Evolutionary conservation across 2,329 filamentous ascomycete species (phyloP).

Genomic region (Diaporthe citri): DNA sequence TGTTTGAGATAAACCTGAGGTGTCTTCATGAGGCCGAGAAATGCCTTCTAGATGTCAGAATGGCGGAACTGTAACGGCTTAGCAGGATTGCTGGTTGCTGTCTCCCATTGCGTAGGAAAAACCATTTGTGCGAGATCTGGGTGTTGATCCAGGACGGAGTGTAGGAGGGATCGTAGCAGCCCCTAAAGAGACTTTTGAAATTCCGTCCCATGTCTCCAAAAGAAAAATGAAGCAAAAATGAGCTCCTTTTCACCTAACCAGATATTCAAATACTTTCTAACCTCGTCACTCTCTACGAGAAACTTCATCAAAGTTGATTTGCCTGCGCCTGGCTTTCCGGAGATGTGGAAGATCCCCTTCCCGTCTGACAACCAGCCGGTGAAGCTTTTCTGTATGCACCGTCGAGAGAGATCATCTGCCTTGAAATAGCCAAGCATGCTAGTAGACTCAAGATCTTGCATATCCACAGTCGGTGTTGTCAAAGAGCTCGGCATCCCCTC

Average conservation of each 20-base stretch:
- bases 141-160: slow-evolving; percentile 40
- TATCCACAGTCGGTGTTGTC: neutral
- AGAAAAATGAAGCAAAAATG: slow-evolving; percentile 43
- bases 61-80: neutral
- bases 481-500: neutral
- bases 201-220: slow-evolving; percentile 43
- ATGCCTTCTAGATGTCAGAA: slow-evolving; percentile 19
- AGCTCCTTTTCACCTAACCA: slow-evolving; percentile 40
- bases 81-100: no score
- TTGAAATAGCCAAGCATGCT: no score
- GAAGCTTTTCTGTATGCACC: no score
- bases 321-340: slow-evolving; percentile 46
- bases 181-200: slow-evolving; percentile 43
- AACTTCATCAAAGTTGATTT: slow-evolving; percentile 48
- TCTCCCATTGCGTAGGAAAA: slow-evolving; percentile 40
- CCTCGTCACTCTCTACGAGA: slow-evolving; percentile 37
- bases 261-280: slow-evolving; percentile 30
- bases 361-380: slow-evolving; percentile 39
- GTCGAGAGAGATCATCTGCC: no score
- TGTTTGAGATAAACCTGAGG: neutral
- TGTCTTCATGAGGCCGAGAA: neutral
- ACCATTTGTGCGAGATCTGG: slow-evolving; percentile 37
- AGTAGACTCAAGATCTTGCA: no score
- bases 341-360: slow-evolving; percentile 42
- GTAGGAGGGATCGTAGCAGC: slow-evolving; percentile 42